phyloP scores from a whole-genome alignment of 352 stramenopile genomes.

The Paralagenidium karlingii region DNA sequence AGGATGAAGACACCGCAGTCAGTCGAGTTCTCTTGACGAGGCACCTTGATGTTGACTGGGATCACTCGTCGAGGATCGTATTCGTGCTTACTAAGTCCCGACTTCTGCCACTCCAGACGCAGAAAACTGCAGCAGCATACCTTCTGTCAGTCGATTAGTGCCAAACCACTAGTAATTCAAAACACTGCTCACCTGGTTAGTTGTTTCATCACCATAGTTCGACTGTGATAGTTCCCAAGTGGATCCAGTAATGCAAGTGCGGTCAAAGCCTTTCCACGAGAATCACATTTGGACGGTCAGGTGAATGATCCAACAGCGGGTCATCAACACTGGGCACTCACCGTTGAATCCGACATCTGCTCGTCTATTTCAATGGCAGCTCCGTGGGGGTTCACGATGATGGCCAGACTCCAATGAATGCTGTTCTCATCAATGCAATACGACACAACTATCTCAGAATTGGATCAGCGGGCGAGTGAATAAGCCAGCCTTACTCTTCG shows the following conservation, averaged over 20 bases:
- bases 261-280: too few relatives aligned
- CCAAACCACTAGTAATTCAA: constrained; percentile 14
- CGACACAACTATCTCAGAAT: neutral
- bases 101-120: constrained; percentile 17
- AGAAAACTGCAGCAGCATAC: constrained; percentile 4
- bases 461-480: neutral
- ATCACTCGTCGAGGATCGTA: constrained; percentile 8
- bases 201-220: constrained; percentile 33
- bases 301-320: too few relatives aligned
- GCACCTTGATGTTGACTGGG: constrained; percentile 19
- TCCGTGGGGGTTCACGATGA: constrained; percentile 53
- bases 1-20: constrained; percentile 59
- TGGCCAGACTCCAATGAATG: constrained; percentile 69
- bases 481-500: constrained; percentile 73
- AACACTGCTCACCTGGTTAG: constrained; percentile 29
- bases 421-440: constrained; percentile 12
- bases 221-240: constrained; percentile 57
- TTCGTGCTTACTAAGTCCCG: neutral
- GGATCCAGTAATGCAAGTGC: constrained; percentile 61
- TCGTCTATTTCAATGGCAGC: constrained; percentile 15
- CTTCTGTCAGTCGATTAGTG: constrained; percentile 38
- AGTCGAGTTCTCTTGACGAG: constrained; percentile 46
- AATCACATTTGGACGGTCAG: too few relatives aligned
- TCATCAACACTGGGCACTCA: neutral
- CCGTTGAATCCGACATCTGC: constrained; percentile 3